Evolutionary conservation across 306 rosid genomes (phyloP).

Genomic region (Lathyrus sativus): DNA sequence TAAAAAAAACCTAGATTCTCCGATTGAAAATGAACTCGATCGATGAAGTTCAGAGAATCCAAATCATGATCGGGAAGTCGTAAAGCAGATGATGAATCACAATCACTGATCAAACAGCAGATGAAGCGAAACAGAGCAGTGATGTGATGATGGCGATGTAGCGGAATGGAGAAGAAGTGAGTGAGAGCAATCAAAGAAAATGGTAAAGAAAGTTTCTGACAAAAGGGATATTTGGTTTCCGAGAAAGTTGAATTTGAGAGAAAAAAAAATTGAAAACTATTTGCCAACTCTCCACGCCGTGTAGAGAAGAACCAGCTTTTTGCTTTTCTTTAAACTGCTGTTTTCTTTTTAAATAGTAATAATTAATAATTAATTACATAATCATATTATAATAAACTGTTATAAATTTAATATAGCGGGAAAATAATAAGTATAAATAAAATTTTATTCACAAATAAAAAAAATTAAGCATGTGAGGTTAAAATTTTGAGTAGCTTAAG

Average conservation of each 20-base stretch:
- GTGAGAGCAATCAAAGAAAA: slow-evolving; percentile 10
- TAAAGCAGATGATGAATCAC: slow-evolving; percentile 12
- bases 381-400: too few relatives aligned
- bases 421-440: too few relatives aligned
- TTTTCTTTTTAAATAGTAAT: too few relatives aligned
- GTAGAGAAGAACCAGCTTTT: neutral
- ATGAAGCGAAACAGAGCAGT: neutral
- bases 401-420: too few relatives aligned
- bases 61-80: slow-evolving; percentile 22
- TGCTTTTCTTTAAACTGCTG: too few relatives aligned
- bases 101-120: slow-evolving; percentile 22
- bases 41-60: slow-evolving; percentile 39
- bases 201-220: slow-evolving; percentile 37
- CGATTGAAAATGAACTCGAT: slow-evolving; percentile 40
- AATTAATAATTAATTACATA: too few relatives aligned
- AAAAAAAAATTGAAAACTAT: slow-evolving; percentile 40
- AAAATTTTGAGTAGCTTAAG: too few relatives aligned
- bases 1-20: slow-evolving; percentile 37
- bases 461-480: too few relatives aligned
- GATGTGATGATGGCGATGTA: slow-evolving; percentile 42
- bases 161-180: slow-evolving; percentile 3
- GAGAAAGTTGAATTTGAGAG: slow-evolving; percentile 49
- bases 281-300: slow-evolving; percentile 37
- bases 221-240: slow-evolving; percentile 53
- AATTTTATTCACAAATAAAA: too few relatives aligned